Evolutionary conservation across 768 basidiomycete species (phyloP).

Genomic region (Leccinum imitatum): DNA sequence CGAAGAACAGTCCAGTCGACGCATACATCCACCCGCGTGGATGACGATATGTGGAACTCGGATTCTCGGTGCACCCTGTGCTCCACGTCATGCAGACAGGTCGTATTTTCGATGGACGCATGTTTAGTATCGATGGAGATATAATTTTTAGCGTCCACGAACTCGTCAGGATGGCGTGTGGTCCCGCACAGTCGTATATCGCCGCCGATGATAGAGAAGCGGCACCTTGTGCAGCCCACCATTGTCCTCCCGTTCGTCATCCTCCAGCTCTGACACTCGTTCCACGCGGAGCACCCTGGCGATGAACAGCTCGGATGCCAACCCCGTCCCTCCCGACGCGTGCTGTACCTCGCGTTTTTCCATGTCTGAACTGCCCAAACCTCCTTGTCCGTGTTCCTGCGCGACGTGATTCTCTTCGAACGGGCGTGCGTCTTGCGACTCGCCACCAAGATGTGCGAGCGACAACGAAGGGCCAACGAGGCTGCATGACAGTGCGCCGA

Average conservation of each 20-base stretch:
- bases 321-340: conserved; percentile 32
- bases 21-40: too few relatives aligned
- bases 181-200: conserved; percentile 51
- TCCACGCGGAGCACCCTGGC: conserved; percentile 71
- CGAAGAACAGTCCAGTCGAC: too few relatives aligned
- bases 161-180: conserved; percentile 17
- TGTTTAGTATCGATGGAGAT: conserved; percentile 8
- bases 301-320: conserved; percentile 74
- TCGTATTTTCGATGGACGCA: conserved; percentile 1
- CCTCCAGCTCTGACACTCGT: conserved; percentile 32
- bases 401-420: conserved; percentile 19
- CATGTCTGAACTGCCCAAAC: background rate
- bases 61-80: background rate
- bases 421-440: background rate
- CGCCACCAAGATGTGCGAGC: conserved; percentile 50
- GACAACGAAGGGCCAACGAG: conserved; percentile 62
- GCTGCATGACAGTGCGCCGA: conserved; percentile 75
- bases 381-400: conserved; percentile 1
- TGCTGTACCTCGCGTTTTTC: conserved; percentile 11
- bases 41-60: background rate
- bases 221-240: conserved; percentile 42
- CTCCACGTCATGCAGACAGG: conserved; percentile 6
- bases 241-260: conserved; percentile 5
- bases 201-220: conserved; percentile 61
- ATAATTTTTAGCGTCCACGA: background rate